Evolutionary conservation across 2,329 filamentous ascomycete species (phyloP), one percentile per base, ranked within the genome.

Genomic region (Fusarium hainanense): DNA sequence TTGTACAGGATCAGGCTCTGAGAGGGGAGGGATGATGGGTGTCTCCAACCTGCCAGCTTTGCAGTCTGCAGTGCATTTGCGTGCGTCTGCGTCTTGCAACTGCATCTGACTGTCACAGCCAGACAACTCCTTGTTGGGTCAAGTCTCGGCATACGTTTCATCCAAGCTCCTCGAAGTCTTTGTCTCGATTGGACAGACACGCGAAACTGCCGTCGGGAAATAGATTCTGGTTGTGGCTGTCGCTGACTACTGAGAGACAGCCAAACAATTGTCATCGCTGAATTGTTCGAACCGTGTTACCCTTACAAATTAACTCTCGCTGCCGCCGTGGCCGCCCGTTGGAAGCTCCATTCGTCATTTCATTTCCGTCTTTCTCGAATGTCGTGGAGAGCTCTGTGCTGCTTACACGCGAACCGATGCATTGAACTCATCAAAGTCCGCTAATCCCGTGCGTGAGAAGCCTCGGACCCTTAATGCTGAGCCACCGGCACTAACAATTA

Each of bases 131-230:
- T 66, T 63, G 58, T 57, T 63, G 46, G 62, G 28, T 27, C 34
- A 66, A 68, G 54, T 70, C 63, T 70, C 67, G 67, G 63, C 58
- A 59, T 54, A 54, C 52, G 67, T 70, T 70, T 70, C 67, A 70
- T 57, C 40, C 40, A 68, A 68, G 58, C 27, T 64, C 49, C 54
- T 55, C 44, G n/a, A 58, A 47, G 25, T 62, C 61, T 46, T 46
- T 46, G 52, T 58, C 44, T 58, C 66, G 48, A 70, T 55, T 69
- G 57, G 62, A 63, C 51, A 42, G 54, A 55, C 54, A 63, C 57
- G 54, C 67, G 63, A 69, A 57, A 48, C 41, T 58, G 48, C 49
- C 46, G 54, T 44, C 58, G 48, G 67, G 54, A 47, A 59, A 59
- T 59, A 58, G n/a, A 61, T 67, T 50, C 59, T 47, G 44, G n/a